Conservation (phyloP, 2,329 filamentous ascomycete genomes). For the Aureobasidium zeae region DNA sequence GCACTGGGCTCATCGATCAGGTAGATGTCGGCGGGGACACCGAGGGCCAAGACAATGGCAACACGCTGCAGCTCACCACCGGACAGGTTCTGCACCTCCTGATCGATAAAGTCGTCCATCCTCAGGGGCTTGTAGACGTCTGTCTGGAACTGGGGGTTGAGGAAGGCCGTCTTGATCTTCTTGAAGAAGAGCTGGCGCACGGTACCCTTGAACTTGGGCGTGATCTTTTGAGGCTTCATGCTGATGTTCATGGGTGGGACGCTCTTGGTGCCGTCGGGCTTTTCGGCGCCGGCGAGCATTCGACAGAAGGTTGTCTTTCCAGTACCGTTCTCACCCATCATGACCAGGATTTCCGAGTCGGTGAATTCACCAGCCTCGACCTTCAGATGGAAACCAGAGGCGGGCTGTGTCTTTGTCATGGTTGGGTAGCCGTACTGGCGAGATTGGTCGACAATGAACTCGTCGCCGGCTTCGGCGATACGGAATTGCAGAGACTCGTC, state of each 20-base stretch:
- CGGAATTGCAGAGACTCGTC: conserved; percentile 95
- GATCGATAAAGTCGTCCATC: conserved; percentile 97
- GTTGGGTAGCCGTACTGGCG: conserved; percentile 78
- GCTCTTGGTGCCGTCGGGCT: conserved; percentile 70
- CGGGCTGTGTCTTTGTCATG: conserved; percentile 76
- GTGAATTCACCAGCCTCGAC: conserved; percentile 84
- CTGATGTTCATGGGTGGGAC: conserved; percentile 93
- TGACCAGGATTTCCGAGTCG: conserved; percentile 96
- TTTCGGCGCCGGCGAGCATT: conserved; percentile 84
- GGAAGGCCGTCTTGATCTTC: conserved; percentile 95
- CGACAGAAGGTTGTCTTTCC: conserved; percentile 99
- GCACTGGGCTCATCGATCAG: conserved; percentile 96
- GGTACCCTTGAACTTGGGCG: conserved; percentile 93
- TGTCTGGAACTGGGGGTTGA: conserved; percentile 97
- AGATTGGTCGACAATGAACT: conserved; percentile 74
- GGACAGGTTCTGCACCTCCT: conserved; percentile 97
- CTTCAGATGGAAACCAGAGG: conserved; percentile 69
- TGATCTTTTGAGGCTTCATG: conserved; percentile 99
- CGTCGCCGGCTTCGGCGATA: conserved; percentile 79
- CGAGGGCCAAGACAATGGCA: conserved; percentile 92
- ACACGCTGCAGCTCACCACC: conserved; percentile 99
- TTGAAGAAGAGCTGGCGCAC: conserved; percentile 99
- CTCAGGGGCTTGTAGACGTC: conserved; percentile 99
- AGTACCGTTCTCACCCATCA: conserved; percentile 99
- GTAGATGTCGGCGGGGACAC: conserved; percentile 94